Evolutionary conservation across 2,329 filamentous ascomycete genomes (phyloP).

Genomic region (Sporothrix brunneoviolacea): DNA sequence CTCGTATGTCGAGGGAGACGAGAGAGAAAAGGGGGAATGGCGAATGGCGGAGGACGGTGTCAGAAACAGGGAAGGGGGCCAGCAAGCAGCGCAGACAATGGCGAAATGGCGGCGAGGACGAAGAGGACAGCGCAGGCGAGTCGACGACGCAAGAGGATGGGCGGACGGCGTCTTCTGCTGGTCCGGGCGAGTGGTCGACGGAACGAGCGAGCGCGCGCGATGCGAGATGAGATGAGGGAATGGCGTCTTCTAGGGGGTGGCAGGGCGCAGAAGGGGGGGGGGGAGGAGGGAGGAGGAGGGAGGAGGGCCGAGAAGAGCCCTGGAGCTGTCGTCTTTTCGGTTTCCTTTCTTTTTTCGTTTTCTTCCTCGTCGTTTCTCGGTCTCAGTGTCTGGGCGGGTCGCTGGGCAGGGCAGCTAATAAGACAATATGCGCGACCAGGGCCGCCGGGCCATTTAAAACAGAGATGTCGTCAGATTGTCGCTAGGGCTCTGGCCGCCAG

Average conservation of each 20-base stretch:
- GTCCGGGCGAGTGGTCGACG: slow-evolving; percentile 1
- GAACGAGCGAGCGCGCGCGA: background rate
- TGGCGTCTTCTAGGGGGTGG: slow-evolving; percentile 11
- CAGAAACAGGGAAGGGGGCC: no score
- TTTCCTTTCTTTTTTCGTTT: background rate
- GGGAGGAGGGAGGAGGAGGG: background rate
- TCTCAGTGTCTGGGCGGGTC: no score
- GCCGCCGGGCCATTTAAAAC: slow-evolving; percentile 10
- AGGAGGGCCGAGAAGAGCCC: background rate
- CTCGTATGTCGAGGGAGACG: background rate
- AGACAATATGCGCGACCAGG: slow-evolving; percentile 8
- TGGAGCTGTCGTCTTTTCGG: background rate
- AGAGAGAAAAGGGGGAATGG: no score
- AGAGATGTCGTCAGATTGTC: slow-evolving; percentile 14
- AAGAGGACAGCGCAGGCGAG: background rate
- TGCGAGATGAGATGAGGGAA: slow-evolving; percentile 15
- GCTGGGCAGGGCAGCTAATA: background rate
- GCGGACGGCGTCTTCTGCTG: slow-evolving; percentile 4
- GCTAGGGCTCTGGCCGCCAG: slow-evolving; percentile 2
- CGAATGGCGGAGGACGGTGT: no score
- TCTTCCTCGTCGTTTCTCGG: background rate
- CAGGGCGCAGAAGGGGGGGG: background rate
- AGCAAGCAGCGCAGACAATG: no score
- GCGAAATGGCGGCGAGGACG: background rate
- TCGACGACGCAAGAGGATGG: slow-evolving; percentile 6